These are phyloP conservation scores for Trichoderma atrobrunneum DNA, from an alignment of 2,329 filamentous ascomycete genomes.

Conservation along the genomic window DNA sequence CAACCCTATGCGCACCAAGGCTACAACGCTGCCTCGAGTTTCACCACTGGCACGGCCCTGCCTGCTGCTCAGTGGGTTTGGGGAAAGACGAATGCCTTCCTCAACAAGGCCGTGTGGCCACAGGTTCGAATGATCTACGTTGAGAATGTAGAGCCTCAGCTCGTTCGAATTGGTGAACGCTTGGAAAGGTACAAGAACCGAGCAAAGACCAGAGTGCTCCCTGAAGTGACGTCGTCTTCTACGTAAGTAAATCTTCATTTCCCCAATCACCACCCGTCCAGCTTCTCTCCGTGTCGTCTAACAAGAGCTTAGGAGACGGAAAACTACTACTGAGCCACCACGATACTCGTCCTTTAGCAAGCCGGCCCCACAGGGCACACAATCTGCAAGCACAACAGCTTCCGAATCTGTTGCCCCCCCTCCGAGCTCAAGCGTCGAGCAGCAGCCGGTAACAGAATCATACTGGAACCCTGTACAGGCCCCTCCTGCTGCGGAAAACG, in stretches of 20 bases:
- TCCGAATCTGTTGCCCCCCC: constrained; percentile 21
- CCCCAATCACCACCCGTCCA: too few species aligned
- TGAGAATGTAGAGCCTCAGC: constrained; percentile 92
- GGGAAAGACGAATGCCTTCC: constrained; percentile 65
- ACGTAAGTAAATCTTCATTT: background rate
- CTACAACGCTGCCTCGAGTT: constrained; percentile 64
- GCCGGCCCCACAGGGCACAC: constrained; percentile 32
- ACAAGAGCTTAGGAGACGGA: constrained; percentile 20
- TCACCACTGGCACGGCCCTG: constrained; percentile 66
- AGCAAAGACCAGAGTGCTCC: constrained; percentile 33
- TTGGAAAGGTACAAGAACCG: constrained; percentile 68
- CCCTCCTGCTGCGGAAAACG: constrained; percentile 45
- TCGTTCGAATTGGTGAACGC: constrained; percentile 86
- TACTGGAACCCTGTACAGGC: constrained; percentile 40
- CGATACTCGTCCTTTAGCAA: constrained; percentile 35
- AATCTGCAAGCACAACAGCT: constrained; percentile 33
- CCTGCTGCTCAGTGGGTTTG: constrained; percentile 71
- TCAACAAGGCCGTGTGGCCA: constrained; percentile 77
- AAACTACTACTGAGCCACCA: constrained; percentile 24
- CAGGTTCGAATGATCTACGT: constrained; percentile 76
- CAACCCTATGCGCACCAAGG: constrained; percentile 70
- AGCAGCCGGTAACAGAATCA: constrained; percentile 24
- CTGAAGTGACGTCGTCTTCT: constrained; percentile 18
- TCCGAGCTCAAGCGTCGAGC: constrained; percentile 29
- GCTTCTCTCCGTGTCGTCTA: constrained; percentile 18